phyloP scores from a whole-genome alignment of 495 filamentous ascomycete species.

The Umbilicaria muhlenbergii region DNA sequence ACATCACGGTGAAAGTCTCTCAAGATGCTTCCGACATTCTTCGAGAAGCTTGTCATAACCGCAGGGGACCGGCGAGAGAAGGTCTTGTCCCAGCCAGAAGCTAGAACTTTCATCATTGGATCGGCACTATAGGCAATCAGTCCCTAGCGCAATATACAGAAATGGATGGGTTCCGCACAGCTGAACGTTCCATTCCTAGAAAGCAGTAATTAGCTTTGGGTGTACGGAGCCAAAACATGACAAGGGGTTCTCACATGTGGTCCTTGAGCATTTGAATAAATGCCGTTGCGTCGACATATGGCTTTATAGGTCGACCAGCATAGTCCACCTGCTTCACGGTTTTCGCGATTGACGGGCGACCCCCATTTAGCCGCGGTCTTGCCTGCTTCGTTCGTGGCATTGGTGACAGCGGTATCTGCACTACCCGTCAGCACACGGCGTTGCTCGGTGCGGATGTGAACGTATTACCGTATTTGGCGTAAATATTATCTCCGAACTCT shows the following conservation, averaged over 20 bases:
- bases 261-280: conserved; percentile 17
- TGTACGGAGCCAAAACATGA: conserved; percentile 15
- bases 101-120: conserved; percentile 36
- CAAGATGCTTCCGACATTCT: conserved; percentile 13
- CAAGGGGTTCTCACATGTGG: conserved; percentile 2
- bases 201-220: conserved; percentile 12
- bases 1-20: conserved; percentile 27
- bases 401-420: conserved; percentile 20
- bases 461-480: conserved; percentile 22
- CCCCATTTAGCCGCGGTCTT: conserved; percentile 34
- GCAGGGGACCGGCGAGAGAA: conserved; percentile 32
- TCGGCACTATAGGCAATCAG: conserved; percentile 23
- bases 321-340: conserved; percentile 28
- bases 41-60: conserved; percentile 16
- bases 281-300: conserved; percentile 35
- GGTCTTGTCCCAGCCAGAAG: conserved; percentile 37
- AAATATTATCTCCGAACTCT: conserved; percentile 28
- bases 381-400: conserved; percentile 18
- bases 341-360: conserved; percentile 17
- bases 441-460: neutral
- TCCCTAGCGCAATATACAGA: neutral
- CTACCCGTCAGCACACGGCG: conserved; percentile 2
- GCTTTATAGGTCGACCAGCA: conserved; percentile 47
- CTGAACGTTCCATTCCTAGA: conserved; percentile 35
- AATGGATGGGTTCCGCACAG: conserved; percentile 11